These are phyloP conservation scores for Phaffia rhodozyma DNA, from an alignment of 1,284 basidiomycete species.

Conservation along the genomic window DNA sequence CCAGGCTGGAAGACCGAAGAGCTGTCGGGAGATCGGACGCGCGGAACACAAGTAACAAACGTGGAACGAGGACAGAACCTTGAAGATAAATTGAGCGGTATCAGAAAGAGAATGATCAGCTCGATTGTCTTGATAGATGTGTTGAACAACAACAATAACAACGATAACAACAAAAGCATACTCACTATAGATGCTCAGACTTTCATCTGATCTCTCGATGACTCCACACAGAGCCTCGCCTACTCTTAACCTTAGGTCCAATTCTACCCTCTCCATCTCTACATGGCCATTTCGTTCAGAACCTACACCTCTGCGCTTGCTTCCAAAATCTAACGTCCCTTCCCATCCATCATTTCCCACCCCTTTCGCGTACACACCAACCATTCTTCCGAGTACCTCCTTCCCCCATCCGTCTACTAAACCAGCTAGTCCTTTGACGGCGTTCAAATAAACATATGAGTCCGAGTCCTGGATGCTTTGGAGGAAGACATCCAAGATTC, in stretches of 20 bases:
- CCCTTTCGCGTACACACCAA: conserved; percentile 50
- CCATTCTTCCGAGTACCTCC: conserved; percentile 54
- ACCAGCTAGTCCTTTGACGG: conserved; percentile 72
- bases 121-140: not conserved
- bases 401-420: conserved; percentile 65
- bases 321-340: not conserved
- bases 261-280: conserved; percentile 48
- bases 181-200: conserved; percentile 58
- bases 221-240: conserved; percentile 79
- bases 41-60: conserved; percentile 51
- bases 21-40: conserved; percentile 51
- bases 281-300: conserved; percentile 30
- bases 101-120: no score
- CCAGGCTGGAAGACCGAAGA: conserved; percentile 68
- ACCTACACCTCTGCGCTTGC: not conserved
- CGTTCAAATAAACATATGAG: conserved; percentile 87
- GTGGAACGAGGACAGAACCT: conserved; percentile 62
- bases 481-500: conserved; percentile 76
- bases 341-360: conserved; percentile 13
- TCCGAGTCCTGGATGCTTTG: conserved; percentile 82
- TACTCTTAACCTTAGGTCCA: conserved; percentile 66
- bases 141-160: not conserved
- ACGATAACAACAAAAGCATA: conserved; percentile 11
- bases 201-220: conserved; percentile 58
- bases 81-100: conserved; percentile 4